Percentiles rank a stretch among this genome's conserved stretches.
These are phyloP conservation scores for Plasmodium adleri DNA, from an alignment of 169 alveolate species.

Conservation along the genomic window DNA sequence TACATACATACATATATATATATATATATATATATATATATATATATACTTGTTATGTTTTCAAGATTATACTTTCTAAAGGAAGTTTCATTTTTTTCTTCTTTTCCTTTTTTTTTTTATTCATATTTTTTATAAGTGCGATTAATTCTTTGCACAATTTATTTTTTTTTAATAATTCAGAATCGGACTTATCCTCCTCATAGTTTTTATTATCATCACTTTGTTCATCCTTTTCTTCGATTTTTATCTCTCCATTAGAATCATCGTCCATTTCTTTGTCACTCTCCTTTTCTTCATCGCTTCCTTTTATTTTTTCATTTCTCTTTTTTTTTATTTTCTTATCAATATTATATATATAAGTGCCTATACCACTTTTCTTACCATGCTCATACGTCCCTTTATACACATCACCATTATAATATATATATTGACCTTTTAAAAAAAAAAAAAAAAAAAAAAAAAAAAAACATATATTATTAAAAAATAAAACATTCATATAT, in stretches of 20 bases:
- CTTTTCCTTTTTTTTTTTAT: conserved; percentile 16
- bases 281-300: neutral
- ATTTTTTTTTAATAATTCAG: conserved; percentile 21
- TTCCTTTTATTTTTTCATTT: neutral
- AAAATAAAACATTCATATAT: neutral
- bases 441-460: conserved; percentile 11
- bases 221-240: conserved; percentile 5
- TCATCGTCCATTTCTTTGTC: neutral
- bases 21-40: conserved; percentile 2
- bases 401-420: conserved; percentile 55
- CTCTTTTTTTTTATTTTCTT: conserved; percentile 7
- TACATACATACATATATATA: neutral
- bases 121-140: conserved; percentile 28
- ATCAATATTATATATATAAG: conserved; percentile 29
- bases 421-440: conserved; percentile 34
- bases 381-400: conserved; percentile 53
- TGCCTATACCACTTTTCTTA: conserved; percentile 64
- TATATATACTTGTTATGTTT: neutral
- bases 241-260: neutral
- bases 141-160: conserved; percentile 16
- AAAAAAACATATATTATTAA: neutral
- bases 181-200: neutral
- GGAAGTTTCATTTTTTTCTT: neutral
- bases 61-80: neutral
- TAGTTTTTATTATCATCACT: neutral